Evolutionary conservation across 2,329 filamentous ascomycete genomes (phyloP), one percentile per base, ranked within the genome.

Genomic region (Colletotrichum tropicale): DNA sequence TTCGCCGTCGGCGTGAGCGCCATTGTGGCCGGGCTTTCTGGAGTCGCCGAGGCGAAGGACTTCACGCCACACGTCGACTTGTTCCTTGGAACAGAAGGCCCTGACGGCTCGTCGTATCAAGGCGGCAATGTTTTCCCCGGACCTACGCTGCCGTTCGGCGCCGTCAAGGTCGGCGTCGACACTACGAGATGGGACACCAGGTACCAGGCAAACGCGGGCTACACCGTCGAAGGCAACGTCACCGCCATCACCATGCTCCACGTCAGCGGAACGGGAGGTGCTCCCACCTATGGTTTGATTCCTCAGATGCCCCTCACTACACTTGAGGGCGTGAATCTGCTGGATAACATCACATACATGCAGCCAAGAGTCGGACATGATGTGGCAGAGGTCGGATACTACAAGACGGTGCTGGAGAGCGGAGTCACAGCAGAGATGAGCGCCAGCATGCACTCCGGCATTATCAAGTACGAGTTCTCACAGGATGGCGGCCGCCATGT

Each of bases 211-310:
- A 85, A 85, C 70, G 83, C 80, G n/a, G 84, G 84, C 16, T 86
- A 83, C 71, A 85, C 83, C 0, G 81, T 85, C 1, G 78, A 82
- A 60, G 87, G 87, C 4, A 84, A 86, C 18, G 87, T 89, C 66
- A 88, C 87, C 0, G 88, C 84, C 4, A 87, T 89, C 77, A 88
- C 86, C 24, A 87, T 90, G 86, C 86, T 90, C 81, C 89, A 91
- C 73, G 89, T 90, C 76, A 87, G 86, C 69, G 90, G 90, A 1
- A 92, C 90, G 0, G 91, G 91, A 16, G 91, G 91, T 1, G 87
- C 87, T 12, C 89, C 91, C 0, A 92, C 91, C 72, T 92, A 92
- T 73, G 91, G 90, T 1, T 84, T 91, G 6, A 86, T 89, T 43
- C 84, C 87, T 1, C 88, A 89, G 75, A 84, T 89, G 80, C 88